phyloP scores from a whole-genome alignment of 345 rosid species.

The Salix purpurea region DNA sequence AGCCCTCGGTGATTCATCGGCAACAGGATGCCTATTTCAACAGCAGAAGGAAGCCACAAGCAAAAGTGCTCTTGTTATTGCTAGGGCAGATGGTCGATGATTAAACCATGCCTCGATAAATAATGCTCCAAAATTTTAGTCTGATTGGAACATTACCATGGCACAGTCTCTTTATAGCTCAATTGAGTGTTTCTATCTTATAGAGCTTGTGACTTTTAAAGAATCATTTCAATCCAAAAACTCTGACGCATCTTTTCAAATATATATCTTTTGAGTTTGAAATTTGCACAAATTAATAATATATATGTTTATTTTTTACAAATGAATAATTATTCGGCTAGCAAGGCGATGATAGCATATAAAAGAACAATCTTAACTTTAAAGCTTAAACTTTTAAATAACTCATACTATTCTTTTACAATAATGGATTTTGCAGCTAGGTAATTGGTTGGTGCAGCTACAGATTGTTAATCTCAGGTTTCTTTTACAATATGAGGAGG shows the following conservation, averaged over 20 bases:
- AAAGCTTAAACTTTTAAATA: too few species aligned
- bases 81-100: not conserved
- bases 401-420: too few species aligned
- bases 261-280: too few species aligned
- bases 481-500: not conserved
- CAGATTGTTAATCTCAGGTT: not conserved
- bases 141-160: not conserved
- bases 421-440: not conserved
- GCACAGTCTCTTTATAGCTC: not conserved
- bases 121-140: not conserved
- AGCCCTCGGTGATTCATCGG: not conserved
- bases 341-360: too few species aligned
- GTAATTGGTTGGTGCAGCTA: not conserved
- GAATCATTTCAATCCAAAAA: too few species aligned
- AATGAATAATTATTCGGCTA: too few species aligned
- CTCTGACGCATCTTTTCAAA: too few species aligned
- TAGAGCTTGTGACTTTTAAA: not conserved
- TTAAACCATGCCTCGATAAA: not conserved
- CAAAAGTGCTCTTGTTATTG: not conserved
- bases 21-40: not conserved
- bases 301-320: too few species aligned
- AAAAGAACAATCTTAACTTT: too few species aligned
- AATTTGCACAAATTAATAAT: too few species aligned
- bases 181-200: not conserved
- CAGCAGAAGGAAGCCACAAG: not conserved